Evolutionary conservation across 2,329 filamentous ascomycete genomes (phyloP), one percentile per base, ranked within the genome.

Genomic region (Penicillium sp.): DNA sequence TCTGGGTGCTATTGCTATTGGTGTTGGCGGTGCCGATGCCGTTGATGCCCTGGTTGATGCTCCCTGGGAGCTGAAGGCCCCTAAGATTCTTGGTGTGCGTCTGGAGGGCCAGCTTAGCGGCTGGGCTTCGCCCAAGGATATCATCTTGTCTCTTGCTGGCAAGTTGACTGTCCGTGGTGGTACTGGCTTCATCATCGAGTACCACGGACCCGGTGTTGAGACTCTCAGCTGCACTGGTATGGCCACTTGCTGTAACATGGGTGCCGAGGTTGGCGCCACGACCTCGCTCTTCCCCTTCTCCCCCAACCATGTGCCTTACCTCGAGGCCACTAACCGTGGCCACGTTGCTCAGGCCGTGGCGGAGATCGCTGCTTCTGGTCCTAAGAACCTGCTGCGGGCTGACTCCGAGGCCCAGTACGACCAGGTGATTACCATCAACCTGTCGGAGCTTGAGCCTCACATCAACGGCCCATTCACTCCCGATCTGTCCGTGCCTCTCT

Each of bases 381-480:
- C 63, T 31, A 54, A 61, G 19, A 65, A 61, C 42, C 91, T 96
- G 69, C 89, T 99, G 61, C 86, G 85, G 56, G 88, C 90, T 72
- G 94, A 99, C 66, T 83, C 95, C 78, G 91, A 91, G 65, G 90
- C 91, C 65, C 87, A 97, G 78, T 99, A 97, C 77, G 94, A 99
- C 77, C 85, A 97, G 79, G 78, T 97, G 65, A 91, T 97, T 70
- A 93, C 97, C 80, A 91, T 99, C 79, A 93, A 99, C 83, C 86
- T 99, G 51, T 89, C 86, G 55, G 90, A 93, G 78, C 88, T 99
- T 45, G 94, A 99, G 83, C 94, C 94, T 64, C 91, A 97, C 76
- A 92, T 99, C 82, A 99, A 99, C 82, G 94, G 94, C 64, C 94
- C 94, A 62, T 97, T 97, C 86, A 99, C 94, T 24, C 94, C 94